Conservation (phyloP, 2,329 filamentous ascomycete species). For the Apiospora saccharicola region DNA sequence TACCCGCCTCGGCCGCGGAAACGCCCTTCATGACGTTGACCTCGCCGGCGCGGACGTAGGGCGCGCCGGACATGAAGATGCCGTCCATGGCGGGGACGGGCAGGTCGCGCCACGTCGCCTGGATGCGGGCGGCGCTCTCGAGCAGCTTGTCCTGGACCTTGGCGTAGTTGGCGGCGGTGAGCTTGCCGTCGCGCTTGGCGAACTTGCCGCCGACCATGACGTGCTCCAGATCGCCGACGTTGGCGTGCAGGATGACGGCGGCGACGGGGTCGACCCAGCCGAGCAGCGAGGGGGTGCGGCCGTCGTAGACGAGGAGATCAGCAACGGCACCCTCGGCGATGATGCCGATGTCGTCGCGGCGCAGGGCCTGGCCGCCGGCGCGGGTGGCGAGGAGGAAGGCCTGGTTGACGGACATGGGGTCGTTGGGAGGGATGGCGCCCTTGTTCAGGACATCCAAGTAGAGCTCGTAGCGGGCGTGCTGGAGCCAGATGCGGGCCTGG, state of each 20-base stretch:
- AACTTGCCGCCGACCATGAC: slow-evolving; percentile 59
- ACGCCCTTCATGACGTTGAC: slow-evolving; percentile 29
- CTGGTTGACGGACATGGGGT: slow-evolving; percentile 61
- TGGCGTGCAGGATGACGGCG: slow-evolving; percentile 62
- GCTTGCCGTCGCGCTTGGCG: slow-evolving; percentile 52
- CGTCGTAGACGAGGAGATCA: slow-evolving; percentile 61
- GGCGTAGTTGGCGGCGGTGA: slow-evolving; percentile 39
- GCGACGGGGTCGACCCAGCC: slow-evolving; percentile 64
- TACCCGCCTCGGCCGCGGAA: neutral
- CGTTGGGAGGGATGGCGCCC: slow-evolving; percentile 49
- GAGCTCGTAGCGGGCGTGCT: slow-evolving; percentile 49
- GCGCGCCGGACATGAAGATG: slow-evolving; percentile 30
- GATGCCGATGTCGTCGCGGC: slow-evolving; percentile 58
- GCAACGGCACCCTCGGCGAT: slow-evolving; percentile 59
- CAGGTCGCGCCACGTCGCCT: slow-evolving; percentile 35
- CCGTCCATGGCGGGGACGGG: slow-evolving; percentile 40
- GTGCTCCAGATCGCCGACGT: slow-evolving; percentile 58
- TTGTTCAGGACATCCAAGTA: slow-evolving; percentile 48
- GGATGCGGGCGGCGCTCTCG: slow-evolving; percentile 43
- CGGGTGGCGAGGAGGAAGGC: slow-evolving; percentile 64
- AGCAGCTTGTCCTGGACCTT: slow-evolving; percentile 44
- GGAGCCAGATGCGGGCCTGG: slow-evolving; percentile 63
- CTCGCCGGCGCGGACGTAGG: slow-evolving; percentile 30
- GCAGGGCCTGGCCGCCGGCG: slow-evolving; percentile 58
- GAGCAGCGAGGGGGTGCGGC: slow-evolving; percentile 54